phyloP scores from a whole-genome alignment of 1,284 basidiomycete species.

The Malassezia sympodialis region DNA sequence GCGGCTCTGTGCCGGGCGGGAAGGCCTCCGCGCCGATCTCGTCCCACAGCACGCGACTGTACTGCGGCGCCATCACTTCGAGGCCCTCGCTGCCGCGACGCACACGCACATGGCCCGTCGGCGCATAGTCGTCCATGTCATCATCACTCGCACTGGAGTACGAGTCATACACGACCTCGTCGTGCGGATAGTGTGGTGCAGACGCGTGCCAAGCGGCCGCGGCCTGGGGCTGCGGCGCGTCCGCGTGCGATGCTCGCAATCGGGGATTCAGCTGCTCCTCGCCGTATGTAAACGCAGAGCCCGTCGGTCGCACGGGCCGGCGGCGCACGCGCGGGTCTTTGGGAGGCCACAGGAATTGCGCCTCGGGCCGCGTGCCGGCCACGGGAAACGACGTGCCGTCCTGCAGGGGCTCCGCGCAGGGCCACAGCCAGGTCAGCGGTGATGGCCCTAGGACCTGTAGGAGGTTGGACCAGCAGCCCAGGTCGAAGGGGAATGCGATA shows the following conservation, averaged over 20 bases:
- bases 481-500: slow-evolving; percentile 82
- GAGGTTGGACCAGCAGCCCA: slow-evolving; percentile 65
- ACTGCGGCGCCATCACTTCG: slow-evolving; percentile 21
- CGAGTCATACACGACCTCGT: slow-evolving; percentile 8
- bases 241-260: not conserved
- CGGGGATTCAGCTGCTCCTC: slow-evolving; percentile 12
- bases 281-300: slow-evolving; percentile 1
- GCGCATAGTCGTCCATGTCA: not conserved
- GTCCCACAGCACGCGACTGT: slow-evolving; percentile 7
- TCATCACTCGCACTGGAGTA: slow-evolving; percentile 5
- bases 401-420: slow-evolving; percentile 54
- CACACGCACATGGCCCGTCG: slow-evolving; percentile 7
- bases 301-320: not conserved
- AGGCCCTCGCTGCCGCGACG: slow-evolving; percentile 24
- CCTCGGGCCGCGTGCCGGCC: slow-evolving; percentile 61
- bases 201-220: not conserved
- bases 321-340: slow-evolving; percentile 3
- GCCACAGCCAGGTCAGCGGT: slow-evolving; percentile 71
- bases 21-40: not conserved
- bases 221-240: not conserved
- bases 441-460: slow-evolving; percentile 65
- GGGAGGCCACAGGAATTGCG: slow-evolving; percentile 39
- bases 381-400: slow-evolving; percentile 69
- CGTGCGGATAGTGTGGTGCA: not conserved
- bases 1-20: slow-evolving; percentile 4